These are phyloP conservation scores for Zymoseptoria tritici DNA, from an alignment of 2,329 filamentous ascomycete genomes.

Conservation along the genomic window DNA sequence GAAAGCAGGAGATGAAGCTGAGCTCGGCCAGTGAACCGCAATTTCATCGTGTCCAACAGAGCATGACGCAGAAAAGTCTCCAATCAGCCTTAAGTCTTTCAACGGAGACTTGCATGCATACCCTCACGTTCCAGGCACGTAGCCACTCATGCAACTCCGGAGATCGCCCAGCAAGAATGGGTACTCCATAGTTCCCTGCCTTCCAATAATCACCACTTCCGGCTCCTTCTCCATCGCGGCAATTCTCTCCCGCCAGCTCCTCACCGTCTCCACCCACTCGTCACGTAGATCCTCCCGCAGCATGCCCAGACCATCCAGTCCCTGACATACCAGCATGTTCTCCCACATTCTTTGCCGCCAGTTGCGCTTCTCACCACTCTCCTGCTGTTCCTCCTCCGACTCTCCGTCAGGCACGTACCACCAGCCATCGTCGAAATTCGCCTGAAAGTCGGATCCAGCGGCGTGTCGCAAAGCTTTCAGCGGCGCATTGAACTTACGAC, in stretches of 20 bases:
- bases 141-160: slow-evolving; percentile 11
- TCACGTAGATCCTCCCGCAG: slow-evolving; percentile 8
- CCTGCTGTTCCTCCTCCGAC: neutral
- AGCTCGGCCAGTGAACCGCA: too few species aligned
- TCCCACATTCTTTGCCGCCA: slow-evolving; percentile 25
- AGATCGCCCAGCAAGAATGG: slow-evolving; percentile 15
- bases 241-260: slow-evolving; percentile 13
- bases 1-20: too few species aligned
- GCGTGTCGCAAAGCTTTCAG: slow-evolving; percentile 18
- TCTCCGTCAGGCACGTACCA: slow-evolving; percentile 3
- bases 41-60: too few species aligned
- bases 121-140: slow-evolving; percentile 9
- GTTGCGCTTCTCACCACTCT: slow-evolving; percentile 1
- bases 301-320: slow-evolving; percentile 27
- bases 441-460: slow-evolving; percentile 13
- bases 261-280: slow-evolving; percentile 17
- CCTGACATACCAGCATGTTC: slow-evolving; percentile 23
- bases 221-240: slow-evolving; percentile 15
- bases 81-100: too few species aligned
- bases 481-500: slow-evolving; percentile 22
- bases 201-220: slow-evolving; percentile 5
- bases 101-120: neutral
- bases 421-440: slow-evolving; percentile 7
- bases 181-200: slow-evolving; percentile 12
- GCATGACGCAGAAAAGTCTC: too few species aligned